These are phyloP conservation scores for Fusarium sp. DNA, from an alignment of 2,329 filamentous ascomycete genomes.

Conservation along the genomic window DNA sequence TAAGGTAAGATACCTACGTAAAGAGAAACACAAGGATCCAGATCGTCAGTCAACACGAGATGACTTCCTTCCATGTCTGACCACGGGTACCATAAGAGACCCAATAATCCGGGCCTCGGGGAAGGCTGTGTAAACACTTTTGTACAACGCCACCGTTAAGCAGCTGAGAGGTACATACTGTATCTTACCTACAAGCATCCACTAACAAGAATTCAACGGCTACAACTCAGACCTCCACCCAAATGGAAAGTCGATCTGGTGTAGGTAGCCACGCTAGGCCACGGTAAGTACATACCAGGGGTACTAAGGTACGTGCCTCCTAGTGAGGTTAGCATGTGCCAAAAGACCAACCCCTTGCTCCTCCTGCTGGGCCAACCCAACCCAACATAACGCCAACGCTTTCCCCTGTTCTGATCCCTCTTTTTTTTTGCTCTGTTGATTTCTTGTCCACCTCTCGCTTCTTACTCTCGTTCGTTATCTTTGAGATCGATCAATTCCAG, in stretches of 20 bases:
- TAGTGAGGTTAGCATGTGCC: not conserved
- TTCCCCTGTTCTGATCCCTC: conserved; percentile 25
- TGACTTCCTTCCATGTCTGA: not conserved
- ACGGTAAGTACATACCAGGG: conserved; percentile 20
- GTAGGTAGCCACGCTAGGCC: not conserved
- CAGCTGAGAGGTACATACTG: not conserved
- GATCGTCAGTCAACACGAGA: conserved; percentile 1
- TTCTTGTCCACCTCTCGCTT: conserved; percentile 26
- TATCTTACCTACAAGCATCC: not conserved
- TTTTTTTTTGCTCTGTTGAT: conserved; percentile 22
- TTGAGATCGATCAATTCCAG: conserved; percentile 18
- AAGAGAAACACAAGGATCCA: not conserved
- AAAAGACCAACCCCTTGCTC: conserved; percentile 18
- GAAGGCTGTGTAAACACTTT: not conserved
- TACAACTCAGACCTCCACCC: conserved; percentile 5
- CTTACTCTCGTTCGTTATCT: conserved; percentile 12
- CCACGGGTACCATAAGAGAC: not conserved
- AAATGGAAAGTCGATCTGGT: conserved; percentile 20
- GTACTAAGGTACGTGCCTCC: not conserved
- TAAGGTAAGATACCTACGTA: no score
- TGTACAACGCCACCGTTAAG: not conserved
- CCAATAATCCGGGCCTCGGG: not conserved
- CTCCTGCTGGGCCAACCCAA: conserved; percentile 33
- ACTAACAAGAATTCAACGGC: conserved; percentile 12
- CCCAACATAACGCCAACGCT: conserved; percentile 32